Evolutionary conservation across 257 asterid genomes (phyloP).

Genomic region (Datura wrightii): DNA sequence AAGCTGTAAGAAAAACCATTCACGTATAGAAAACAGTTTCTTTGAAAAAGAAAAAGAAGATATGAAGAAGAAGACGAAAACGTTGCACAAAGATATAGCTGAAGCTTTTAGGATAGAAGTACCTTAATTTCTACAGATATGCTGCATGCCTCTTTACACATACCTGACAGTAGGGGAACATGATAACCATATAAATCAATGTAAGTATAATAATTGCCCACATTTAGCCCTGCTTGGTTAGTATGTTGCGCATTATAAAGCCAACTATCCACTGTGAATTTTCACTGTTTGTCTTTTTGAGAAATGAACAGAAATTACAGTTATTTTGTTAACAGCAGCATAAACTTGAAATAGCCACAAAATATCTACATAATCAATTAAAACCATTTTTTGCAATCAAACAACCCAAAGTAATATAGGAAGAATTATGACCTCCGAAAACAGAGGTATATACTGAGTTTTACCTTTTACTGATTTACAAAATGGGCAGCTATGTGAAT

Average conservation of each 20-base stretch:
- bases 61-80: slow-evolving; percentile 10
- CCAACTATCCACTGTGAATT: neutral
- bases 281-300: neutral
- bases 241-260: neutral
- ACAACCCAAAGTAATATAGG: slow-evolving; percentile 17
- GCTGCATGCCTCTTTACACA: slow-evolving; percentile 56
- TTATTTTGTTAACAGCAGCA: neutral
- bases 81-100: slow-evolving; percentile 21
- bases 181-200: neutral
- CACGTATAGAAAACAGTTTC: neutral
- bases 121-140: slow-evolving; percentile 93
- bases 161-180: slow-evolving; percentile 47
- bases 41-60: neutral
- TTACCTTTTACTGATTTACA: neutral
- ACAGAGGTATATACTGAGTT: neutral
- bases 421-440: slow-evolving; percentile 7
- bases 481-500: neutral
- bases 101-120: slow-evolving; percentile 36
- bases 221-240: neutral
- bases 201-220: neutral
- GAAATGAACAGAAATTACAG: neutral
- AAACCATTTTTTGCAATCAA: slow-evolving; percentile 39
- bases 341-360: neutral
- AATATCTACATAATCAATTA: slow-evolving; percentile 3
- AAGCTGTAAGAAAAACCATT: slow-evolving; percentile 18